Base-by-base conservation (phyloP, 108 stramenopile species). In the Conticribra guillardii region DNA sequence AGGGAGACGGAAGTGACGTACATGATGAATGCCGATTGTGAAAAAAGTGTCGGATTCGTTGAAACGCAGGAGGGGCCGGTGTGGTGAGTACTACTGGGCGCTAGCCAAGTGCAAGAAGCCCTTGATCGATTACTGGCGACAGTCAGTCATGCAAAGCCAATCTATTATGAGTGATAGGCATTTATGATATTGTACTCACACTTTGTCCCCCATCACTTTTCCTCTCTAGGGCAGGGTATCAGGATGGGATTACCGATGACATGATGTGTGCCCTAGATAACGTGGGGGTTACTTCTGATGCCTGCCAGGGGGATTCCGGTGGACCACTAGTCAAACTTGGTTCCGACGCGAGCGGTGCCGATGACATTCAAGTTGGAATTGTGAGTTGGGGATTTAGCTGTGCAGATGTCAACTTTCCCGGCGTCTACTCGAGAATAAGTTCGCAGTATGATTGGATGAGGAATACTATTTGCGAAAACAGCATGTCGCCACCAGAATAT, bases 301-400 rank as follows among this genome's bases (percentile, higher is more conserved):
- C 74, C 4, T 76, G 74, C 58, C 74, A 76, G 61, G 74, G 74
- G 1, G 74, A 76, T 48, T 56, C 54, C 0, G 74, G 74, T 7
- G 74, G 74, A 2, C 28, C 61, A 1, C 50, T 76, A 44, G 54
- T 76, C n/a, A 32, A 26, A 16, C 49, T 60, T 16, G 74, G 74
- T 11, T 34, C 28, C n/a, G 67, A 55, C 32, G 45, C 29, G 8
- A 44, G 37, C 48, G 52, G 65, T 21, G 55, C 57, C 15, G 69
- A 47, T 11, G 74, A 76, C 48, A 37, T 72, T 5, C 55, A 72
- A 47, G 56, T 78, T 49, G 76, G 76, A 18, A 28, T 67, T 31
- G 76, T 78, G 1, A 59, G 56, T 4, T 78, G 76, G 76, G 76
- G 76, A 26, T 78, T 67, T 31, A 64, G 76, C 2, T 78, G 76